Evolutionary conservation across 176 grass and related monocot genomes (phyloP), one percentile per base, ranked within the genome.

Genomic region (Aegilops speltoides): DNA sequence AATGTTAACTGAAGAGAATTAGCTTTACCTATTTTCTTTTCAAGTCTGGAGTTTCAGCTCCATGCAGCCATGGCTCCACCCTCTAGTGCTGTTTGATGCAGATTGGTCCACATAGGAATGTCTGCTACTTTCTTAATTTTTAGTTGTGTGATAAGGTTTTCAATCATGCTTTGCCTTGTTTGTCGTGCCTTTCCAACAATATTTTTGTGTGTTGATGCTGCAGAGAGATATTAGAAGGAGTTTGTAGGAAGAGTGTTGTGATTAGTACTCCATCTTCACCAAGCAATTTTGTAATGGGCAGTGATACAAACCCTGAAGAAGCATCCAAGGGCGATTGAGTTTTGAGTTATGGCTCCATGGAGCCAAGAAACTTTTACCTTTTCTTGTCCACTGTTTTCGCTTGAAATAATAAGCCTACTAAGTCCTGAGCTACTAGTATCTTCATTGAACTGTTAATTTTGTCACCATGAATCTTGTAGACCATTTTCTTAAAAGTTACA

Each of bases 381-480:
- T 38, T 45, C 22, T 77, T 68, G 41, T 56, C 36, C 69, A 15
- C 48, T 3, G 4, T 43, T 79, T 36, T 3, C 29, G 9, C 26
- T 75, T 60, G 9, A 61, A 86, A 46, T 89, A 74, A 73, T 64
- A 56, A 79, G 10, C 23, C 68, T 73, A 73, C 16, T 12, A 79
- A 75, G 71, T 65, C 61, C 72, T 65, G 28, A 34, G 12, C 13
- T 52, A 50, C 5, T 25, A 34, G 31, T 82, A 50, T 19, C 26
- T 50, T 84, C 9, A 16, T 28, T 28, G 32, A 78, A 83, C 41
- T 78, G 54, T 56, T 78, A 20, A 78, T 83, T 37, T 37, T 64
- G 56, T 83, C 20, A 3, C 22, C 84, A 41, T 41, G 45, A n/a
- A 66, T 77, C 12, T 71, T 62, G 4, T 81, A 6, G 14, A 34